Percentiles rank a stretch among this genome's conserved stretches.
Evolutionary conservation across 2,329 filamentous ascomycete species (phyloP).

Genomic region (Ustulina deusta): DNA sequence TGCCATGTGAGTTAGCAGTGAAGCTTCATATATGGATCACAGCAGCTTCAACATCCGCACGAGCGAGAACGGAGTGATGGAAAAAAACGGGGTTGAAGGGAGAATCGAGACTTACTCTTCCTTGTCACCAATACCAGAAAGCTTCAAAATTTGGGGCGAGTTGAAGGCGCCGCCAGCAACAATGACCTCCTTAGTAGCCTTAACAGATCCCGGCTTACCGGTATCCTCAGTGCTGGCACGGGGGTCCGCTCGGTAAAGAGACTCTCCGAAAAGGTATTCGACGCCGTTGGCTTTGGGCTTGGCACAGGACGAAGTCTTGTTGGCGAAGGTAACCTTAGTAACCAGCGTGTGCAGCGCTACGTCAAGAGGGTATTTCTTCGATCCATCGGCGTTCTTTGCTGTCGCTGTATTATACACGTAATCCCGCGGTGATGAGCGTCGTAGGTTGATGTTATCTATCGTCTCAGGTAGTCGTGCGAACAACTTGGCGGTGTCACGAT

Average conservation of each 20-base stretch:
- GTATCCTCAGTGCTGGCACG: constrained; percentile 19
- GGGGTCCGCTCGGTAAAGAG: constrained; percentile 36
- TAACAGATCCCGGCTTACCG: constrained; percentile 33
- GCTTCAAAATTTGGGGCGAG: constrained; percentile 66
- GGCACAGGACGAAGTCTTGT: constrained; percentile 47
- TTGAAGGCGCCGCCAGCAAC: constrained; percentile 60
- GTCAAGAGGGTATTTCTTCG: constrained; percentile 56
- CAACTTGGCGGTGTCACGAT: constrained; percentile 24
- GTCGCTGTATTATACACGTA: constrained; percentile 59
- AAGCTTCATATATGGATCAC: not conserved
- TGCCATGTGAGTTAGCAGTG: constrained; percentile 8
- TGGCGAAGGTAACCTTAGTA: constrained; percentile 56
- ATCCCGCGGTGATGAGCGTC: constrained; percentile 64
- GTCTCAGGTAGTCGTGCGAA: constrained; percentile 62
- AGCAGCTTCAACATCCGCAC: not conserved
- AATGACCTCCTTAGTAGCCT: constrained; percentile 48
- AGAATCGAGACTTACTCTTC: constrained; percentile 49
- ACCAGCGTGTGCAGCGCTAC: constrained; percentile 54
- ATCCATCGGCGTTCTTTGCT: constrained; percentile 55
- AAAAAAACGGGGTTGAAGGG: not conserved
- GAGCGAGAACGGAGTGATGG: no score
- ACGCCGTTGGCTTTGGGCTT: constrained; percentile 46
- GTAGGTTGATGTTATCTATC: constrained; percentile 56
- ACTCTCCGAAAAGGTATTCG: constrained; percentile 37
- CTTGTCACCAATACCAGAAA: constrained; percentile 64